A percentile compares a stretch with the other conserved stretches of the same genome.
Conservation (phyloP, 306 rosid genomes). For the Begonia peltatifolia region DNA sequence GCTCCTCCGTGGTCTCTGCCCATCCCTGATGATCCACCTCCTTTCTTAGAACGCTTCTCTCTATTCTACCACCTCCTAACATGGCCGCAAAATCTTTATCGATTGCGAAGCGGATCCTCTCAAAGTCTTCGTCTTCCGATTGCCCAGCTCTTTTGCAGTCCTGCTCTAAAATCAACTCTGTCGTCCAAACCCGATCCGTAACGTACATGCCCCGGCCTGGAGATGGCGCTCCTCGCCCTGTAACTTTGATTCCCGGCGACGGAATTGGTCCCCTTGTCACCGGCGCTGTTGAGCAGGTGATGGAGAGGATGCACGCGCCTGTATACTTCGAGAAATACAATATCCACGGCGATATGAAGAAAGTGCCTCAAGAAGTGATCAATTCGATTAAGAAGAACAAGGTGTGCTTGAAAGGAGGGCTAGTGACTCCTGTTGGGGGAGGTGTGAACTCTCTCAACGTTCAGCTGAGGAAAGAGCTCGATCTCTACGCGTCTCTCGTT, state of each 20-base stretch:
- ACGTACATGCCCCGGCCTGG: slow-evolving; percentile 93
- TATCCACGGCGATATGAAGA: slow-evolving; percentile 54
- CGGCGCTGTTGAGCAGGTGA: slow-evolving; percentile 68
- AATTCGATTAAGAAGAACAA: slow-evolving; percentile 78
- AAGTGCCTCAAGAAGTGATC: slow-evolving; percentile 45
- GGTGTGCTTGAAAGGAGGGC: slow-evolving; percentile 75
- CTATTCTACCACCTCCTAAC: neutral
- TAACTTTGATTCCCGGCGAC: slow-evolving; percentile 73
- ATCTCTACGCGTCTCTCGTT: slow-evolving; percentile 82
- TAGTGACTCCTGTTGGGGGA: slow-evolving; percentile 74
- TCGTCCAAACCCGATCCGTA: slow-evolving; percentile 36
- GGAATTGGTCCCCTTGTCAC: slow-evolving; percentile 75
- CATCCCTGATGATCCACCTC: slow-evolving; percentile 5
- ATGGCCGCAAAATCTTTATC: slow-evolving; percentile 43
- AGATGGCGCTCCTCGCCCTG: slow-evolving; percentile 52
- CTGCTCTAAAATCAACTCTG: slow-evolving; percentile 3
- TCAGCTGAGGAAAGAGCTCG: slow-evolving; percentile 72
- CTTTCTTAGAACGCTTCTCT: neutral
- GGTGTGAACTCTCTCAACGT: slow-evolving; percentile 70
- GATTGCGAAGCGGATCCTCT: slow-evolving; percentile 17
- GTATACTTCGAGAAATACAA: slow-evolving; percentile 55
- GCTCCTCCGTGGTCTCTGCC: slow-evolving; percentile 1
- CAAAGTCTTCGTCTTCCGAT: slow-evolving; percentile 5
- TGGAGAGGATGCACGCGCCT: slow-evolving; percentile 91
- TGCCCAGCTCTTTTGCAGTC: neutral